Evolutionary conservation across 805 yeast species (phyloP), one percentile per base, ranked within the genome.

Genomic region (Yarrowia bubula): DNA sequence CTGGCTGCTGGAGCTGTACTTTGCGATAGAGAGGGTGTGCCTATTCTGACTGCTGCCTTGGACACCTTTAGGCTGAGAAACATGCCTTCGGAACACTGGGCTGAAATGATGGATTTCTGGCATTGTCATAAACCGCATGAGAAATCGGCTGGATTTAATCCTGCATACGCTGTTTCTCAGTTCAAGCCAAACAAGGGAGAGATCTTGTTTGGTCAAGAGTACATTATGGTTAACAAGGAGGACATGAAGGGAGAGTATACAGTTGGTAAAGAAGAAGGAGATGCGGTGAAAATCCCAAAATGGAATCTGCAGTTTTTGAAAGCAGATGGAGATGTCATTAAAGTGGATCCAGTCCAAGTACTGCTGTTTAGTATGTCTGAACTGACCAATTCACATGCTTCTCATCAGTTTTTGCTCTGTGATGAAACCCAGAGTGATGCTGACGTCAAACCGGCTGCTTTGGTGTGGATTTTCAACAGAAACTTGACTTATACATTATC

Each of bases 31-130:
- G 8, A 7, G 1, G 51, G 43, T 8, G 5, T 14, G 4, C 33
- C 42, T 6, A 43, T 58, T 9, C 35, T 58, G n/a, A 44, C 32
- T n/a, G 33, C 41, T 43, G 28, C 64, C 42, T 28, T 58, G 33
- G 51, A 43, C 13, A 22, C 41, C 4, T 58, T 43, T 9, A 53
- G 55, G 7, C 74, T 74, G 74, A 70, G 72, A 57, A 89, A 89
- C 42, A 83, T 93, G 86, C 99, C 99, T 0, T 88, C 96, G 0
- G 98, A 92, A 71, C 79, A 84, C 57, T 93, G 99, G 99, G 85
- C 88, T 13, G 99, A 93, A 73, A 78, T 95, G 82, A 88, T 93
- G 96, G 98, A 93, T 66, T 89, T 88, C 69, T 93, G 99, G 99
- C 98, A 93, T 74, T 93, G 99, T 73, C 98, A 93, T 65, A 78